Conservation (phyloP, 1,139 yeast species). For the Blastobotrys arbuscula region DNA sequence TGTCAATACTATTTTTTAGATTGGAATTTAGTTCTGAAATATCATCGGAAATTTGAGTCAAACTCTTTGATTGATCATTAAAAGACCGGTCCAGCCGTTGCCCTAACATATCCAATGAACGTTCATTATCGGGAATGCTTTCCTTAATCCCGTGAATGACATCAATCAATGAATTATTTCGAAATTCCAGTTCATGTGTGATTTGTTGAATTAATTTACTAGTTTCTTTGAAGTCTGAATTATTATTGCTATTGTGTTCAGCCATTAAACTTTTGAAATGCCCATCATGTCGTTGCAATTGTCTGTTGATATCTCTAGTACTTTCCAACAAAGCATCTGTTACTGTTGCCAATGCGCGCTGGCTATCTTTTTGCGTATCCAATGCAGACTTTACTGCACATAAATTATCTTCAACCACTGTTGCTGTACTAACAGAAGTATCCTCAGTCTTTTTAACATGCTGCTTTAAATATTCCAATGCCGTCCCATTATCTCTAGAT, state of each 20-base stretch:
- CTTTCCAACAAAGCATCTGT: slow-evolving; percentile 24
- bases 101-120: slow-evolving; percentile 4
- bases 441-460: slow-evolving; percentile 22
- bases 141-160: slow-evolving; percentile 6
- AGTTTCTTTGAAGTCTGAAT: not conserved
- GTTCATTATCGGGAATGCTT: slow-evolving; percentile 6
- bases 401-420: slow-evolving; percentile 21
- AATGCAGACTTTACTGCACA: slow-evolving; percentile 18
- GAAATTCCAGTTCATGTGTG: slow-evolving; percentile 5
- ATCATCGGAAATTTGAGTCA: slow-evolving; percentile 3
- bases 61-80: not conserved
- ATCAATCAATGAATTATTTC: slow-evolving; percentile 4
- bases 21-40: not conserved
- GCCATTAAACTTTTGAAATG: slow-evolving; percentile 15
- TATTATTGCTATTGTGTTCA: not conserved
- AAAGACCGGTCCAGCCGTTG: slow-evolving; percentile 8
- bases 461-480: slow-evolving; percentile 34
- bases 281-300: slow-evolving; percentile 18
- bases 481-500: slow-evolving; percentile 41
- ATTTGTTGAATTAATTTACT: not conserved
- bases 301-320: slow-evolving; percentile 19
- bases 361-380: slow-evolving; percentile 24
- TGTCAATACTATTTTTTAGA: not conserved
- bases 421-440: slow-evolving; percentile 17
- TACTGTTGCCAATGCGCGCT: slow-evolving; percentile 22